Evolutionary conservation across 176 grass and related monocot genomes (phyloP), one percentile per base, ranked within the genome.

Genomic region (Aegilops speltoides): DNA sequence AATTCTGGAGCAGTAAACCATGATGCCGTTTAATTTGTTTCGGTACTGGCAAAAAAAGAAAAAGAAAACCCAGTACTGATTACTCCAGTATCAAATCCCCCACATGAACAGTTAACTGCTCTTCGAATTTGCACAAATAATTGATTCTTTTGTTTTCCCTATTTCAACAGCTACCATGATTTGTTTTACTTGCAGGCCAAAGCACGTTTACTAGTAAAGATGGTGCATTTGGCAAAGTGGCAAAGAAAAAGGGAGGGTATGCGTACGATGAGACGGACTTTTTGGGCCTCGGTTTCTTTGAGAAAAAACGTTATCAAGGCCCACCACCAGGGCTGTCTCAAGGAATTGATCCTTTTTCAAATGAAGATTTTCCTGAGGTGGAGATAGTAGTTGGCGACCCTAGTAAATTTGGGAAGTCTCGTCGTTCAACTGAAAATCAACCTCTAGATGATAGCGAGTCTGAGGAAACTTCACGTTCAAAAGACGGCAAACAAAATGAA

Each of bases 361-460:
- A 76, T 76, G 68, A 87, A 0, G 75, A 87, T 83, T 87, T 91
- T 67, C 89, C 89, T 59, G 80, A 76, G 76, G 89, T 87, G 76
- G 89, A 91, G 81, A 91, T 91, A 84, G 87, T 91, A 74, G 16
- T 91, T 80, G 85, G 89, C 15, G 85, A 91, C 37, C 75, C 59
- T 68, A 87, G 85, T 77, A 91, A 62, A 91, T 87, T 91, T 67
- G 76, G 41, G 10, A 90, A 84, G 59, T 41, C 73, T 6, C 66
- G 2, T 64, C 64, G 57, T 71, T 46, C 74, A 45, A 83, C 43
- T 67, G 85, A 87, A 75, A 76, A 45, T 79, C 41, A 84, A 91
- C 89, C 80, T 14, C 43, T 67, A 68, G 80, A 60, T 24, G 15
- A 48, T 23, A 79, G 0, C 4, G 80, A 84, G 67, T 46, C 84